Evolutionary conservation across 345 rosid species (phyloP).

Genomic region (Lepidium didymum): DNA sequence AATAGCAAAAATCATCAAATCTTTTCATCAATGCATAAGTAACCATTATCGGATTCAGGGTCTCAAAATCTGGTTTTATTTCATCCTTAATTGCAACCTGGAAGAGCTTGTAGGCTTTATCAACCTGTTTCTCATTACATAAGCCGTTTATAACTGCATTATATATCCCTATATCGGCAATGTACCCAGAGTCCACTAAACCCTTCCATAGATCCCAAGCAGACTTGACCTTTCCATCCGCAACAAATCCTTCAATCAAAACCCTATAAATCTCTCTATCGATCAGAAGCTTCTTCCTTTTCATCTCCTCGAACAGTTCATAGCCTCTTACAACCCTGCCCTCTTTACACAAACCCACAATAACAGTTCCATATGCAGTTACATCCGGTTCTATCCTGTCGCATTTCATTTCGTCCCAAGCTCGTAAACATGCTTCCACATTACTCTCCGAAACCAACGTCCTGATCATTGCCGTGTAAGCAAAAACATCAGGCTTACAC

Average conservation of each 20-base stretch:
- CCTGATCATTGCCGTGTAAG: constrained; percentile 70
- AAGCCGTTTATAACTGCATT: constrained; percentile 75
- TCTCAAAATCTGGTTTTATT: constrained; percentile 57
- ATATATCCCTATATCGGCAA: constrained; percentile 79
- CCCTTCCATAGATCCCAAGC: constrained; percentile 75
- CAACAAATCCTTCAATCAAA: constrained; percentile 66
- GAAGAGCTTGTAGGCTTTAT: constrained; percentile 72
- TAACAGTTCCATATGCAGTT: constrained; percentile 67
- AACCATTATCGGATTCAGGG: constrained; percentile 61
- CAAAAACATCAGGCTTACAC: constrained; percentile 88
- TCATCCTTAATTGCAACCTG: constrained; percentile 52
- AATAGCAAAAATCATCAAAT: constrained; percentile 40
- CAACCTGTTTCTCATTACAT: constrained; percentile 50
- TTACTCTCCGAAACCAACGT: constrained; percentile 52
- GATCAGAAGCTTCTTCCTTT: constrained; percentile 54
- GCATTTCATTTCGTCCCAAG: constrained; percentile 78
- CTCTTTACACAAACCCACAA: constrained; percentile 60
- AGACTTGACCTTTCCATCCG: constrained; percentile 48
- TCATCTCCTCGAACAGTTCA: constrained; percentile 72
- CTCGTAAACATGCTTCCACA: constrained; percentile 58
- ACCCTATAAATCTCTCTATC: constrained; percentile 61
- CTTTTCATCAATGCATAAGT: constrained; percentile 51
- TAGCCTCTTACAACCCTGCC: constrained; percentile 48
- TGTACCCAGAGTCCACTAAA: constrained; percentile 73
- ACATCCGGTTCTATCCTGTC: constrained; percentile 77